Evolutionary conservation across 2,329 filamentous ascomycete species (phyloP).

Genomic region (Epichloe glyceriae): DNA sequence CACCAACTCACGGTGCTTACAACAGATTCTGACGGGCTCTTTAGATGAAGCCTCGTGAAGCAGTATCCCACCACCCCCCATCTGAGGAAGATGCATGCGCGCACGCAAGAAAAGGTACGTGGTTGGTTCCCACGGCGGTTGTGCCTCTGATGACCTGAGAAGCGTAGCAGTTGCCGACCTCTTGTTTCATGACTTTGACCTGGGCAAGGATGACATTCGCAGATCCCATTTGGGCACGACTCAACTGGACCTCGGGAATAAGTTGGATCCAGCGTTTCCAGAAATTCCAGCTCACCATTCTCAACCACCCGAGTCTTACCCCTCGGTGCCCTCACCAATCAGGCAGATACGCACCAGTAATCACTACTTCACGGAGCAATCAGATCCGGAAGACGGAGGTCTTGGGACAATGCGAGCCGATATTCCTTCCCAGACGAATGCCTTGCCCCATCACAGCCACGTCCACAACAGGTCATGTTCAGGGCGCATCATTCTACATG

Average conservation of each 20-base stretch:
- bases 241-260: neutral
- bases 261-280: neutral
- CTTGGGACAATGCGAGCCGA: neutral
- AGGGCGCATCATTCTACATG: neutral
- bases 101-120: neutral
- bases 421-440: neutral
- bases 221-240: neutral
- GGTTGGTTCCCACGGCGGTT: neutral
- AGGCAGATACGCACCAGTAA: neutral
- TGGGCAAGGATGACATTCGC: neutral
- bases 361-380: neutral
- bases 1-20: neutral
- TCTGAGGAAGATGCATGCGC: neutral
- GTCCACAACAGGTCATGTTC: neutral
- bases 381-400: neutral
- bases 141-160: neutral
- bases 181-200: constrained; percentile 2
- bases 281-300: too few relatives aligned
- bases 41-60: constrained; percentile 3
- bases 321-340: too few relatives aligned
- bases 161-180: constrained; percentile 1
- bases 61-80: neutral
- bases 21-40: neutral
- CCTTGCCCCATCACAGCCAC: neutral
- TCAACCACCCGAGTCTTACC: neutral